A percentile compares a stretch with the other conserved stretches of the same genome.
Evolutionary conservation across 2,329 filamentous ascomycete genomes (phyloP).

Genomic region (Beauveria asiatica): DNA sequence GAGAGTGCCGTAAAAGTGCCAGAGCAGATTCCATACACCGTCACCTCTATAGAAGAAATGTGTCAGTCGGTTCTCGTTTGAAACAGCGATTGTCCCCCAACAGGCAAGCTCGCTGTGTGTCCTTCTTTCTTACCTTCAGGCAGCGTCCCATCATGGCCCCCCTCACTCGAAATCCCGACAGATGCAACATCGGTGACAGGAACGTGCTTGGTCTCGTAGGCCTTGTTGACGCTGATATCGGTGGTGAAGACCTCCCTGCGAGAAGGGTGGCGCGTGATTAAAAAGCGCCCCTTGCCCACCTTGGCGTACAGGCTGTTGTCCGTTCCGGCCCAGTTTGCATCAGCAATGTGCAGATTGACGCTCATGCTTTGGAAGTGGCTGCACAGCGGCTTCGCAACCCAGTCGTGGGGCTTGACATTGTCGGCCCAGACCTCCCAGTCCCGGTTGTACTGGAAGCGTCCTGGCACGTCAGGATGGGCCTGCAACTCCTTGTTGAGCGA

Average conservation of each 20-base stretch:
- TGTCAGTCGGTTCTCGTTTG: background rate
- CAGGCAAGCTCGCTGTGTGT: too few relatives aligned
- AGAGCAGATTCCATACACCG: background rate
- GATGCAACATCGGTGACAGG: slow-evolving; percentile 81
- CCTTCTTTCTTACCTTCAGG: background rate
- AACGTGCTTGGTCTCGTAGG: slow-evolving; percentile 74
- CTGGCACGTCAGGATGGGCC: background rate
- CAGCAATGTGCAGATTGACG: background rate
- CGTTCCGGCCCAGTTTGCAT: background rate
- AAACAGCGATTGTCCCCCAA: background rate
- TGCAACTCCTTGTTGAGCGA: background rate
- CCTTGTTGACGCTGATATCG: slow-evolving; percentile 68
- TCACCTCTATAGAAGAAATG: background rate
- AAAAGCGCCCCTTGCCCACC: background rate
- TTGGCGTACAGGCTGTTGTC: background rate
- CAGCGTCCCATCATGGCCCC: background rate
- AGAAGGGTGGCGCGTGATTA: background rate
- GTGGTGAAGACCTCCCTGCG: slow-evolving; percentile 14
- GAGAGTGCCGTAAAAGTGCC: background rate
- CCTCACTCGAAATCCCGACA: background rate
- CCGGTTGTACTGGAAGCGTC: background rate
- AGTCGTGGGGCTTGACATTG: background rate
- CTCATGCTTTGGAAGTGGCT: background rate
- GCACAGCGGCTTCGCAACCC: background rate
- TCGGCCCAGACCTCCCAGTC: background rate